Evolutionary conservation across 805 yeast species (phyloP), one percentile per base, ranked within the genome.

Genomic region (Blastobotrys attinorum): DNA sequence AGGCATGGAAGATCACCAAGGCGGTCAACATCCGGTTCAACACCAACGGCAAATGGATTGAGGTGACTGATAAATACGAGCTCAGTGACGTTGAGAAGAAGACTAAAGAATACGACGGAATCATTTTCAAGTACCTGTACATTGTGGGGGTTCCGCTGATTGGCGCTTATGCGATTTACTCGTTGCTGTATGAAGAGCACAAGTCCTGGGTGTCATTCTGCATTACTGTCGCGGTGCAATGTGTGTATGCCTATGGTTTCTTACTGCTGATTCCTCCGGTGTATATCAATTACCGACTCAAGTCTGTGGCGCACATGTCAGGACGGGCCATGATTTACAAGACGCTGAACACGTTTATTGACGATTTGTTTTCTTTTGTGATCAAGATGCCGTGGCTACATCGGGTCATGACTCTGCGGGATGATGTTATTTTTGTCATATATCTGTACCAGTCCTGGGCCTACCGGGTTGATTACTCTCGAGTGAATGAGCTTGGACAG

Each of bases 201-300:
- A 66, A 65, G 48, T 66, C 71, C 6, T 67, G 72, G 71, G 65
- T 64, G 51, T 67, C 70, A 4, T 67, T 67, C 47, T 54, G 64
- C 20, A 59, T 67, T 37, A 56, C 66, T 2, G 62, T 69, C 1
- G 53, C 67, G 15, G 71, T 66, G 27, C 71, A 69, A 0, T 62
- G 64, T 20, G 71, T 65, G 15, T 67, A 68, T 46, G 66, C 70
- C 2, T 66, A 66, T 44, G 71, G 71, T 1, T 67, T 67, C 55
- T 47, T 68, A 36, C 63, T 64, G 39, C 49, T 67, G 31, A 64
- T 67, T 23, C 71, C 71, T 11, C 50, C 66, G 2, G 64, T 67
- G 23, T 68, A 67, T 48, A 66, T 65, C 54, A 67, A 67, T 48
- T 67, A 66, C 49, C 56, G 70, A 40, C 58, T 68, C 40, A 68